Base-by-base conservation (phyloP, 306 rosid genomes). In the Cucurbita pepo region DNA sequence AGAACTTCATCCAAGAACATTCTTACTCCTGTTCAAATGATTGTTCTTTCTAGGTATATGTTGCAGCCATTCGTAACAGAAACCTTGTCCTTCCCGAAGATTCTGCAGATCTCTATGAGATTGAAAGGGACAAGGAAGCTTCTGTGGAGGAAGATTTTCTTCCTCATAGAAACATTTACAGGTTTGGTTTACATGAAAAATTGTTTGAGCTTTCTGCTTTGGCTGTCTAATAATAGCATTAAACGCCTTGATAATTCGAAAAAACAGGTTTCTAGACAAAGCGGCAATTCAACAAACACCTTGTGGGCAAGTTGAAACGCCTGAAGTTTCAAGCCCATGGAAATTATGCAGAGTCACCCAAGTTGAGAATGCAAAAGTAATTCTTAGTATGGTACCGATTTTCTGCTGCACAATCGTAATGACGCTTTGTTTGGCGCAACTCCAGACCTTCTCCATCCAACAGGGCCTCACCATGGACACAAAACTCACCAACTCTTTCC, bases 381-480 rank as follows among this genome's bases (percentile, higher is more conserved):
- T 90, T 45, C 74, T 82, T 1, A 83, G 95, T 64, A 81, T 94
- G 96, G 19, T 84, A 61, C 98, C 98, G 22, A 77, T 94, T 51
- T 94, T 94, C 76, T 75, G 88, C 40, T 94, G 97, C 86, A 90
- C 98, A 78, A 85, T 90, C 19, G 78, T 88, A 73, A 90, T 90
- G 97, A 94, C 96, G n/a, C 96, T 94, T 45, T 94, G 98, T 78
- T 80, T 90, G 21, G 98, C 98, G 47, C 98, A 94, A 56, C 95
- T 94, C 11, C 98, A 89, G 83, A 94, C 98, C 25, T 90, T 94
- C 82, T 94, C 97, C 63, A 85, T 94, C 86, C 81, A 79, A 67
- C 98, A 94, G 81, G 90, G 89, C 53, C 64, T 72, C 50, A 83
- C 96, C 34, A 94, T 89, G 98, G 91, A 94, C 88, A 85, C 79